Evolutionary conservation across 2,329 filamentous ascomycete species (phyloP).

Genomic region (Paecilomyces formosus): DNA sequence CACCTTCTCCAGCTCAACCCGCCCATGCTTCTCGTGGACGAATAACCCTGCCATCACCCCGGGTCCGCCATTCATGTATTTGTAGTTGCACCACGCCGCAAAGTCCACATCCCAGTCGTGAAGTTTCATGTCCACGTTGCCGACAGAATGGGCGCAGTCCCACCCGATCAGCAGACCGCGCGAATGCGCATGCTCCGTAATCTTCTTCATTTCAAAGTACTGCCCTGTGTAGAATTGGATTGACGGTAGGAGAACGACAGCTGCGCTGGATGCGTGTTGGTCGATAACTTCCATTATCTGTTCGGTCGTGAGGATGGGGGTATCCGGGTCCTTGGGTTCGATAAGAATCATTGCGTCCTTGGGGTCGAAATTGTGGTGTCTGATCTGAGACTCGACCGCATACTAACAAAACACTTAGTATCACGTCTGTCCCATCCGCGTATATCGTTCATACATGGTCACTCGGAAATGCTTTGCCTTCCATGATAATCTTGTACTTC

Average conservation of each 20-base stretch:
- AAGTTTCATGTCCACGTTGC: conserved; percentile 70
- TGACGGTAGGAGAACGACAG: conserved; percentile 72
- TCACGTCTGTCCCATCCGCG: background rate
- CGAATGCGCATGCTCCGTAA: conserved; percentile 68
- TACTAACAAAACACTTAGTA: conserved; percentile 49
- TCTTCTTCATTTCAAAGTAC: conserved; percentile 71
- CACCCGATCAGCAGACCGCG: conserved; percentile 70
- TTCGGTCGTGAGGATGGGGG: conserved; percentile 60
- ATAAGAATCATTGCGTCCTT: conserved; percentile 66
- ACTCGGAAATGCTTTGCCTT: conserved; percentile 83
- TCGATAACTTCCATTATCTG: conserved; percentile 68
- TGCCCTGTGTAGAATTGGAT: conserved; percentile 93
- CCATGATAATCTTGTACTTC: conserved; percentile 74
- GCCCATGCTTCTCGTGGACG: conserved; percentile 67
- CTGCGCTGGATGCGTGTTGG: conserved; percentile 62
- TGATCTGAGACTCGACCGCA: conserved; percentile 73
- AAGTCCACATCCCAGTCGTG: conserved; percentile 92
- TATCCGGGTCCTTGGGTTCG: conserved; percentile 48
- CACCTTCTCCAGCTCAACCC: conserved; percentile 25
- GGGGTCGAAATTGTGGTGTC: conserved; percentile 61
- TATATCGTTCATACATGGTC: conserved; percentile 55
- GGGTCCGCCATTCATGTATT: conserved; percentile 83
- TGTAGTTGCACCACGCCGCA: conserved; percentile 89
- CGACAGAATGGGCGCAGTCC: conserved; percentile 81
- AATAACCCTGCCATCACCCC: conserved; percentile 74